Conservation (phyloP, 2,329 filamentous ascomycete species). For the Sporothrix curviconia region DNA sequence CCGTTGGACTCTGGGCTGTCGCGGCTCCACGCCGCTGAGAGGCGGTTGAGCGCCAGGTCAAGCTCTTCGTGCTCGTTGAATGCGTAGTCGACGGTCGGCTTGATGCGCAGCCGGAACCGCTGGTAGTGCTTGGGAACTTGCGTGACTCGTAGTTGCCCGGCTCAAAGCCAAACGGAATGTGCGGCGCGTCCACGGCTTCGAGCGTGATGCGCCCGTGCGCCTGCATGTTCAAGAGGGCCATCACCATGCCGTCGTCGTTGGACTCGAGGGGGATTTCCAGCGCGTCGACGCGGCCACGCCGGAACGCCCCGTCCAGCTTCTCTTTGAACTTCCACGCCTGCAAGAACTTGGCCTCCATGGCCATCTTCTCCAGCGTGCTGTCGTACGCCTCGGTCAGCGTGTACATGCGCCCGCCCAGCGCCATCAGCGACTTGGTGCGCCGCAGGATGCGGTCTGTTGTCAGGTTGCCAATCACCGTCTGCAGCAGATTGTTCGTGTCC, state of each 20-base stretch:
- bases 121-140: slow-evolving; percentile 59
- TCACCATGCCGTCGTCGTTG: slow-evolving; percentile 57
- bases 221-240: slow-evolving; percentile 61
- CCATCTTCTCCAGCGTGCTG: slow-evolving; percentile 49
- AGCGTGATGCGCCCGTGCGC: slow-evolving; percentile 51
- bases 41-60: no score
- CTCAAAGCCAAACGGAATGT: slow-evolving; percentile 63
- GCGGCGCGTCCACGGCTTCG: slow-evolving; percentile 47
- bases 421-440: slow-evolving; percentile 51
- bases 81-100: slow-evolving; percentile 52
- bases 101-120: slow-evolving; percentile 55
- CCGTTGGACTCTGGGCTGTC: no score
- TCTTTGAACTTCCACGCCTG: slow-evolving; percentile 56
- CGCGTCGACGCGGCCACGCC: slow-evolving; percentile 25
- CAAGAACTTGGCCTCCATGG: slow-evolving; percentile 47
- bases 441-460: slow-evolving; percentile 49
- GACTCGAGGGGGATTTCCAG: slow-evolving; percentile 46
- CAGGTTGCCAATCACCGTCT: slow-evolving; percentile 42
- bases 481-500: slow-evolving; percentile 39
- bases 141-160: slow-evolving; percentile 66
- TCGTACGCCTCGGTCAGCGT: slow-evolving; percentile 55
- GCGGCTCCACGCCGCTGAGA: no score
- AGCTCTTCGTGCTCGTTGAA: slow-evolving; percentile 28
- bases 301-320: slow-evolving; percentile 51
- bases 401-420: slow-evolving; percentile 55